These are phyloP conservation scores for Circinella minor DNA, from an alignment of 371 early-diverging fungal genomes.

Conservation along the genomic window DNA sequence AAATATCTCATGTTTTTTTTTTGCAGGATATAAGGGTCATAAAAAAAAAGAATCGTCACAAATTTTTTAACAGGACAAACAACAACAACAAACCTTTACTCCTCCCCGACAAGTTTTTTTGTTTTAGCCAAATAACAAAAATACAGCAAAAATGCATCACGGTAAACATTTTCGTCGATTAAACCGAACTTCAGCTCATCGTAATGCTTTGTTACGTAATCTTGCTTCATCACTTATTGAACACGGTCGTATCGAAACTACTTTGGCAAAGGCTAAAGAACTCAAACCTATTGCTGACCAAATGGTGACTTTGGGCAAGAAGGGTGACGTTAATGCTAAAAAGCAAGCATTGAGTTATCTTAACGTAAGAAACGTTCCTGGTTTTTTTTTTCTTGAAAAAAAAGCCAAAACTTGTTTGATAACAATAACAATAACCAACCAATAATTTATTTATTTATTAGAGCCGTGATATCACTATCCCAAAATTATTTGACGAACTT, in stretches of 20 bases:
- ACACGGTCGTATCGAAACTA: constrained; percentile 93
- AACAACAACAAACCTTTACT: background rate
- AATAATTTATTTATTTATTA: constrained; percentile 24
- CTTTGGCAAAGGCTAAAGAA: constrained; percentile 93
- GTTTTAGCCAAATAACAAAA: constrained; percentile 7
- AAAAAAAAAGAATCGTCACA: too few species aligned
- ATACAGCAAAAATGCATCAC: constrained; percentile 64
- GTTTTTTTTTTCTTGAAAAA: background rate
- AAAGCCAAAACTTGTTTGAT: background rate
- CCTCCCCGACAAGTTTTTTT: background rate
- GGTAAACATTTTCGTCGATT: constrained; percentile 73
- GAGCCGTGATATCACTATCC: constrained; percentile 74
- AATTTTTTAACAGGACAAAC: too few species aligned
- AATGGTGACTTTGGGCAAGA: constrained; percentile 83
- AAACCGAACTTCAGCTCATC: constrained; percentile 74
- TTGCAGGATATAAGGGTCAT: too few species aligned
- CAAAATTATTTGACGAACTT: constrained; percentile 84
- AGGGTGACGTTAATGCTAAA: constrained; percentile 66
- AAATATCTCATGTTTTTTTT: too few species aligned
- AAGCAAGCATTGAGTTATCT: constrained; percentile 66
- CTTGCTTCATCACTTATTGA: constrained; percentile 86
- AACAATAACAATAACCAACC: background rate
- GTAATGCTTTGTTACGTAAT: constrained; percentile 85
- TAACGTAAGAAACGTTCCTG: constrained; percentile 44
- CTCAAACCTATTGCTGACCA: constrained; percentile 85